phyloP scores from a whole-genome alignment of 306 rosid genomes.

The cucumber (Cucumis sativus) region DNA sequence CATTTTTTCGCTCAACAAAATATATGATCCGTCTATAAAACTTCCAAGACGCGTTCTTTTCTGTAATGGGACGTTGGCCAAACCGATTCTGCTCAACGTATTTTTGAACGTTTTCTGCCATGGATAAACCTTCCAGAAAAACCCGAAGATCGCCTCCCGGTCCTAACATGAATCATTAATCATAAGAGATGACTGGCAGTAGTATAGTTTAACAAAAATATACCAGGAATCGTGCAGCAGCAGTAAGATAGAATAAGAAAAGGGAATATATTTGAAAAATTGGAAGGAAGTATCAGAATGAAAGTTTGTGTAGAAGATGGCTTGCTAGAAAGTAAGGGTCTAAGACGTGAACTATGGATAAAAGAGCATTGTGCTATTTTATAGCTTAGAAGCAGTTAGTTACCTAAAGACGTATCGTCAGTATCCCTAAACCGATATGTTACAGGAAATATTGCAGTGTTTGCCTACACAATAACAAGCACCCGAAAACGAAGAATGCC shows the following conservation, averaged over 20 bases:
- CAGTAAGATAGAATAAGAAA: not conserved
- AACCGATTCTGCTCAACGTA: slow-evolving; percentile 50
- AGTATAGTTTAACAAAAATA: not conserved
- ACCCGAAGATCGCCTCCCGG: slow-evolving; percentile 57
- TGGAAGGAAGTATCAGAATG: not conserved
- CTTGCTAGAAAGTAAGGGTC: not conserved
- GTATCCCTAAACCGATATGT: slow-evolving; percentile 29
- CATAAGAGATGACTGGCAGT: not conserved
- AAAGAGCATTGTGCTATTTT: slow-evolving; percentile 7
- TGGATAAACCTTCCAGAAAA: slow-evolving; percentile 47
- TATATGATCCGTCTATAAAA: slow-evolving; percentile 22
- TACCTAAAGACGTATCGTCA: slow-evolving; percentile 61
- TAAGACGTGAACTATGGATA: not conserved
- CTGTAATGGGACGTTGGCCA: slow-evolving; percentile 61
- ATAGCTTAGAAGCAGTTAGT: slow-evolving; percentile 16
- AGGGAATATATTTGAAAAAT: not conserved
- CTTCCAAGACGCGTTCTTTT: slow-evolving; percentile 37
- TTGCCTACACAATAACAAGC: slow-evolving; percentile 35
- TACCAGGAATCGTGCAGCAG: not conserved
- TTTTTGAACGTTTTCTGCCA: slow-evolving; percentile 49
- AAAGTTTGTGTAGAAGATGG: not conserved
- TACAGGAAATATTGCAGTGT: slow-evolving; percentile 71
- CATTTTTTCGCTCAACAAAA: not conserved
- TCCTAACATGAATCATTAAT: slow-evolving; percentile 29
- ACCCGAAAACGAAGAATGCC: slow-evolving; percentile 8